These are phyloP conservation scores for Rubroshorea leprosula DNA, from an alignment of 345 rosid species.

Conservation along the genomic window DNA sequence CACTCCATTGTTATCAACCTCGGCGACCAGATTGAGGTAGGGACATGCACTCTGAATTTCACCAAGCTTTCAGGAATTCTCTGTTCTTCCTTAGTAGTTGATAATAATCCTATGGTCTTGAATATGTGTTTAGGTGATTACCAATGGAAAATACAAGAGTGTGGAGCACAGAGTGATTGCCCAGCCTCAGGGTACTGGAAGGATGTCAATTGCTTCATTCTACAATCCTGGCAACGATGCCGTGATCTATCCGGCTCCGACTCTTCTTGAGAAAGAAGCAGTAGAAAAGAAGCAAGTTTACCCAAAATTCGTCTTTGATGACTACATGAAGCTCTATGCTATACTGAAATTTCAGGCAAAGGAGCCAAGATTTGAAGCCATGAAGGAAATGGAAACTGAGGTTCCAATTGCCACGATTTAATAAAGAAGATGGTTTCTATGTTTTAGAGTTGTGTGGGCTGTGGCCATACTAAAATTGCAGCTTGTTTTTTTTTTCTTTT, in stretches of 20 bases:
- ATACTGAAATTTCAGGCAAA: conserved; percentile 78
- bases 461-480: too few species aligned
- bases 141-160: conserved; percentile 91
- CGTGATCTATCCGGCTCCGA: conserved; percentile 72
- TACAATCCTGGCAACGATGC: conserved; percentile 92
- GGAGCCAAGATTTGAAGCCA: conserved; percentile 92
- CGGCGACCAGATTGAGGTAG: conserved; percentile 92
- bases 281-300: conserved; percentile 35
- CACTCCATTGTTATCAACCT: conserved; percentile 92
- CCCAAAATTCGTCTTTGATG: conserved; percentile 81
- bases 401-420: conserved; percentile 40
- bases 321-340: conserved; percentile 83
- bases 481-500: too few species aligned
- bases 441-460: too few species aligned
- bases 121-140: too few species aligned
- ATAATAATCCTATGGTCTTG: too few species aligned
- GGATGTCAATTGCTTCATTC: conserved; percentile 93
- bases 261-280: conserved; percentile 46
- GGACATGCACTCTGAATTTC: too few species aligned
- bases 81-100: too few species aligned
- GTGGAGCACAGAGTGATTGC: conserved; percentile 80
- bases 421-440: not conserved
- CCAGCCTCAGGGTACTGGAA: conserved; percentile 55
- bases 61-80: too few species aligned
- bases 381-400: conserved; percentile 45